These are phyloP conservation scores for Penicillium sp. DNA, from an alignment of 2,329 filamentous ascomycete species.

Conservation along the genomic window DNA sequence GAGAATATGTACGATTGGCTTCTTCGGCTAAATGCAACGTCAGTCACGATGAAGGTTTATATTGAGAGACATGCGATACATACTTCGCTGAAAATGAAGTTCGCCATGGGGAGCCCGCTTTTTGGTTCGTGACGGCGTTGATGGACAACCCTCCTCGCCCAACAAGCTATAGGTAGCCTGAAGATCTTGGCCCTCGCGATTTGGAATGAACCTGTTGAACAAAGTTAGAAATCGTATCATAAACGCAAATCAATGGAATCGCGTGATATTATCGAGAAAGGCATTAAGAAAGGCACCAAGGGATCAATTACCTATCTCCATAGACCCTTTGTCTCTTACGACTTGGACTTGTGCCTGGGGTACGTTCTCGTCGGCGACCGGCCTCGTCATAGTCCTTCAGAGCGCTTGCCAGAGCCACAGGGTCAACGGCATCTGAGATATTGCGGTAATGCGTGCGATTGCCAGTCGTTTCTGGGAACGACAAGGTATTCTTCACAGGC, in stretches of 20 bases:
- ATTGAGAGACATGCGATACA: constrained; percentile 28
- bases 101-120: constrained; percentile 84
- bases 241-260: background rate
- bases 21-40: constrained; percentile 64
- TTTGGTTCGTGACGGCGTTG: constrained; percentile 80
- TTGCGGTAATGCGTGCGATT: constrained; percentile 25
- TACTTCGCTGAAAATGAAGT: constrained; percentile 90
- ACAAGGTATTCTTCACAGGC: constrained; percentile 43
- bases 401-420: constrained; percentile 57
- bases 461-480: constrained; percentile 28
- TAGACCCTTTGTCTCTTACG: constrained; percentile 66
- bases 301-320: constrained; percentile 54
- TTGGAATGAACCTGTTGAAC: constrained; percentile 78
- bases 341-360: constrained; percentile 63
- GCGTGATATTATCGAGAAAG: too few relatives aligned
- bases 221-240: background rate
- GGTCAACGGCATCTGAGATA: constrained; percentile 54
- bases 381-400: constrained; percentile 60
- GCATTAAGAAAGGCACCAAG: background rate
- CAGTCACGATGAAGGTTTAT: constrained; percentile 13
- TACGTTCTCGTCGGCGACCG: constrained; percentile 57
- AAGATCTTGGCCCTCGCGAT: constrained; percentile 85
- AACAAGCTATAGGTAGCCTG: constrained; percentile 89
- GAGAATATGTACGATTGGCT: constrained; percentile 89
- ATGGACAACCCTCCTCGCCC: constrained; percentile 88